phyloP scores from a whole-genome alignment of 2,329 filamentous ascomycete genomes.

The Cercospora sp. region DNA sequence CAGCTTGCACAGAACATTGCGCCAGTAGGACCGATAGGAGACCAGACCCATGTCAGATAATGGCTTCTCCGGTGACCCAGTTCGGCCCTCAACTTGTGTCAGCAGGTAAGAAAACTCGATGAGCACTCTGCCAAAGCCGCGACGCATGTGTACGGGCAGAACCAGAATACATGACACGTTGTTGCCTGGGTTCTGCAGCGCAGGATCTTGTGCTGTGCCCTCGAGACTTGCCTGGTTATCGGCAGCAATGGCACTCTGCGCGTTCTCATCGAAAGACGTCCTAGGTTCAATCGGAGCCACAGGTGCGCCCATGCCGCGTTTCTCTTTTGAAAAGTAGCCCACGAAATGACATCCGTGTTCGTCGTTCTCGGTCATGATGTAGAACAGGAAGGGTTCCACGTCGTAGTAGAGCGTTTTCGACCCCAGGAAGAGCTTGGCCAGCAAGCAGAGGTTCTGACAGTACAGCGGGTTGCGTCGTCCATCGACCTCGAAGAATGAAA shows the following conservation, averaged over 20 bases:
- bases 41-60: constrained; percentile 97
- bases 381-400: constrained; percentile 95
- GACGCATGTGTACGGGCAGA: constrained; percentile 91
- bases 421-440: constrained; percentile 96
- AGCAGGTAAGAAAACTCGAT: constrained; percentile 98
- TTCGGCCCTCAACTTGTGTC: constrained; percentile 88
- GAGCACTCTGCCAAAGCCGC: constrained; percentile 92
- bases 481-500: constrained; percentile 94
- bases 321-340: constrained; percentile 99
- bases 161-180: constrained; percentile 98
- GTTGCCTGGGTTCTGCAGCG: constrained; percentile 55
- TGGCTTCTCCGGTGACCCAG: constrained; percentile 94
- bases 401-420: constrained; percentile 99
- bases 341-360: constrained; percentile 93
- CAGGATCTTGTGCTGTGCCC: constrained; percentile 33
- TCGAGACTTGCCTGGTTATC: constrained; percentile 21
- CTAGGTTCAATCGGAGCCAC: constrained; percentile 68
- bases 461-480: constrained; percentile 97
- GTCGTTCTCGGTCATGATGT: constrained; percentile 93
- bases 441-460: constrained; percentile 92
- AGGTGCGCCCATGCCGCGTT: constrained; percentile 55
- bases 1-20: constrained; percentile 81
- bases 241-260: constrained; percentile 23
- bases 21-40: constrained; percentile 97
- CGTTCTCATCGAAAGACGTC: constrained; percentile 32